Evolutionary conservation across 2,329 filamentous ascomycete species (phyloP), one percentile per base, ranked within the genome.

Genomic region (Verticillium nubilum): DNA sequence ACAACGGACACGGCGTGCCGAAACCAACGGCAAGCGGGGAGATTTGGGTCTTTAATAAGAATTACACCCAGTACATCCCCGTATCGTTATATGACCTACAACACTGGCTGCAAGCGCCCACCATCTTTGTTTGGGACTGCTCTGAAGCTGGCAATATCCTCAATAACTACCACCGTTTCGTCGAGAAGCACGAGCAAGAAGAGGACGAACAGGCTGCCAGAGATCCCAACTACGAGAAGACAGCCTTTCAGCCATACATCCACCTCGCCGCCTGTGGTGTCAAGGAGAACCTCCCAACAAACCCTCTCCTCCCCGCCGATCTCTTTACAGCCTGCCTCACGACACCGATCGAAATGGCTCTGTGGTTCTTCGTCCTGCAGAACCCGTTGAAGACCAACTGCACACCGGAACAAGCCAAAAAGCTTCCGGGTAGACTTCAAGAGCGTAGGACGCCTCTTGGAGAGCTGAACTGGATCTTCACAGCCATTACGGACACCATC

Each of bases 11-110:
- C 73, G 95, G 95, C 54, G 95, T 99, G 12, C 95, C 95, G 1
- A 92, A 97, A 69, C 95, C 95, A 3, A 99, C 95, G 0, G 87
- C 90, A 3, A 97, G 94, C 4, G 95, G 95, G 15, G 95, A 99
- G 73, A 96, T 99, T 23, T 99, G 95, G 95, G 96, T 98, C 5
- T 99, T 99, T 74, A 99, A 99, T 75, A 94, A 95, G 67, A 98
- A 92, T 66, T 99, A 97, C 72, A 99, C 95, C 0, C 95, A 99
- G 74, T 99, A 99, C 71, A 99, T 99, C 50, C 95, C 95, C 0
- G 91, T 99, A 52, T 97, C 94, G 1, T 79, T 99, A 9, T 97
- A 96, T 69, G 95, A 99, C 70, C 78, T 99, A 52, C 94, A 98
- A 74, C 89, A 91, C 60, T 99, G 95, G 95, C 85, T 99, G 7